Evolutionary conservation across 108 stramenopile species (phyloP).

Genomic region (Phaeodactylum tricornutum): DNA sequence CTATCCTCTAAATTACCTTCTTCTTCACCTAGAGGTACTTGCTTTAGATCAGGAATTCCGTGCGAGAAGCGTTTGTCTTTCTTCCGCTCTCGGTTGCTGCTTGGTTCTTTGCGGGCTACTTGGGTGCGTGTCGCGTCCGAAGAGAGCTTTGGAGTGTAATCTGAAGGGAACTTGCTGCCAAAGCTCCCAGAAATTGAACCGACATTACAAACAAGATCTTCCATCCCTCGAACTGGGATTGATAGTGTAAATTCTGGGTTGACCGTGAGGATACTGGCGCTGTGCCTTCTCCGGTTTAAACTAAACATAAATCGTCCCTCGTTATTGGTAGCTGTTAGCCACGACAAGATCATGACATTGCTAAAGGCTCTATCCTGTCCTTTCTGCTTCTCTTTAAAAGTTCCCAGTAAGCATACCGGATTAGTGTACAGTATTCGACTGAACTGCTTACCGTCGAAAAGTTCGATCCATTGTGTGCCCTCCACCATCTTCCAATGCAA

Average conservation of each 20-base stretch:
- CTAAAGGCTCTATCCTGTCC: not conserved
- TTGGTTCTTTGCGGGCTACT: not conserved
- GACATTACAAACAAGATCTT: slow-evolving; percentile 32
- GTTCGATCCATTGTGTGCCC: slow-evolving; percentile 37
- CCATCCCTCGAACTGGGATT: slow-evolving; percentile 49
- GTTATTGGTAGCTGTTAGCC: slow-evolving; percentile 72
- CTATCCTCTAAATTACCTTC: not conserved
- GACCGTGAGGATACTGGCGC: slow-evolving; percentile 19
- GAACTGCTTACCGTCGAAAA: slow-evolving; percentile 34
- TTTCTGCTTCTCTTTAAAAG: not conserved
- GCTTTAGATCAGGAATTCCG: not conserved
- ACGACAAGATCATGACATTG: slow-evolving; percentile 66
- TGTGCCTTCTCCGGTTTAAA: slow-evolving; percentile 38
- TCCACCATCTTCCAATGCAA: too few species aligned
- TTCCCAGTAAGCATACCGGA: slow-evolving; percentile 61
- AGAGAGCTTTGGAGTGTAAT: not conserved
- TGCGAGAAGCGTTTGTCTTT: not conserved
- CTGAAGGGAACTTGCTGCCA: slow-evolving; percentile 31
- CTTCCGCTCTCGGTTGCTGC: not conserved
- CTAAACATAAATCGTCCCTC: slow-evolving; percentile 52
- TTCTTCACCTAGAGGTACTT: not conserved
- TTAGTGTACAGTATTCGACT: slow-evolving; percentile 58
- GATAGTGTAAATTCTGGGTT: slow-evolving; percentile 29
- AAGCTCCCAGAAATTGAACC: slow-evolving; percentile 38
- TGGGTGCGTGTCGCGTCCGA: not conserved